Base-by-base conservation (phyloP, 129 eudicot species). In the Tagetes patula region DNA sequence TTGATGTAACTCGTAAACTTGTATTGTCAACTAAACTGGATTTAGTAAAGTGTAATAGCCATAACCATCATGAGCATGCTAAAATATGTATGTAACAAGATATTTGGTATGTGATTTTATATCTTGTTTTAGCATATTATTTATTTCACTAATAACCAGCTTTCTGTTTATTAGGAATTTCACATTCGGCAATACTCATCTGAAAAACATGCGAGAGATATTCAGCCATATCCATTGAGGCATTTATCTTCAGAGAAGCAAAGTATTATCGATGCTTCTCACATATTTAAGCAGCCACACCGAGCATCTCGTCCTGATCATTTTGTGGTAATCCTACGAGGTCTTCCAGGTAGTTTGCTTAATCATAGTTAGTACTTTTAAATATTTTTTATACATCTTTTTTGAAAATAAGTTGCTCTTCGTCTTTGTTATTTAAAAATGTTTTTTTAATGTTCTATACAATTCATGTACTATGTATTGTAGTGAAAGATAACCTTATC, bases 301-400 rank as follows among this genome's bases (percentile, higher is more conserved):
- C 92, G 98, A 69, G 83, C 92, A 69, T 80, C 82, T 42, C 91
- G 98, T 43, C 98, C 98, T 20, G 98, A 93, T 86, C 92, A 84
- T 83, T 79, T 93, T 36, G 98, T 93, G 65, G 71, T 93, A 48
- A 86, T 93, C 59, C 84, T 93, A 27, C 98, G 98, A 30, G 98
- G 98, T 48, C 92, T 93, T 82, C 98, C 98, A 89, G 98, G 98
- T 93, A 81, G 32, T 48, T 74, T 72, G 38, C 48, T 58, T 68
- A 50, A 59, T 76, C 40, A 66, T 65, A 41, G 58, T 40, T 65
- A 27, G 33, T 50, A 43, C 65, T 10, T 49, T 52, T 12, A 32
- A 0, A 31, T 59, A 9, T 4, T 63, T 12, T 63, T 39, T 1
- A 12, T 11, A n/a, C 8, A 1, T 36, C 0, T 32, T 3, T 0